Percentiles rank a stretch among this genome's conserved stretches.
Conservation (phyloP, 441 rosid genomes). For the Adansonia madagascariensis region DNA sequence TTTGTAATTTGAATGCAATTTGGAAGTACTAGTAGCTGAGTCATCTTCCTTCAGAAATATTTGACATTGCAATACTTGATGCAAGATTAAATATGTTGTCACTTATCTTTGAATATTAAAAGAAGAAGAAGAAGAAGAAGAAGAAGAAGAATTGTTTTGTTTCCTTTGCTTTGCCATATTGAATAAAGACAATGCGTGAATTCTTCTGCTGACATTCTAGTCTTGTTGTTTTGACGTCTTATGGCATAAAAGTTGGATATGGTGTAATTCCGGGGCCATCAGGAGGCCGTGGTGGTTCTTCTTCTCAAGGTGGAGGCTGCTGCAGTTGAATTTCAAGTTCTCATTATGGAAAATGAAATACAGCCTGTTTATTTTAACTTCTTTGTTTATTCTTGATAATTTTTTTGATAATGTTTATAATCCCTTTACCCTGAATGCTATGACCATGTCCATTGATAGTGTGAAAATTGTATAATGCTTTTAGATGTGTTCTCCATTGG, state of each 20-base stretch:
- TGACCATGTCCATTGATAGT: not conserved
- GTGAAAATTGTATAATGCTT: constrained; percentile 32
- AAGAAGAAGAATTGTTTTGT: not conserved
- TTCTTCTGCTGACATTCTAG: constrained; percentile 26
- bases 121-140: not conserved
- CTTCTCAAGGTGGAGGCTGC: constrained; percentile 88
- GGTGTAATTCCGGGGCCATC: constrained; percentile 96
- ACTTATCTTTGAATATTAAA: not conserved
- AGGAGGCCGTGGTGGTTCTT: constrained; percentile 81
- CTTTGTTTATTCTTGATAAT: not conserved
- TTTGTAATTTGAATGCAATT: constrained; percentile 9
- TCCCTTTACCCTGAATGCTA: not conserved
- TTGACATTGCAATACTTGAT: not conserved
- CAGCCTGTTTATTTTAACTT: constrained; percentile 18
- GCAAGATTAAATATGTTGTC: not conserved
- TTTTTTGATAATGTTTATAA: constrained; percentile 15
- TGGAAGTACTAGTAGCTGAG: not conserved
- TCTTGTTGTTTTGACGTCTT: constrained; percentile 51
- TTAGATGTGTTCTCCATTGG: constrained; percentile 21
- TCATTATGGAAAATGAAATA: not conserved
- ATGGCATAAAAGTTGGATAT: constrained; percentile 95
- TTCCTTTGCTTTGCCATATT: not conserved
- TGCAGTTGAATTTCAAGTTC: constrained; percentile 55
- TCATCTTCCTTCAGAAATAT: too few relatives aligned
- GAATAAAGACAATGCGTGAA: constrained; percentile 4